Evolutionary conservation across 116 monocot genomes (phyloP).

Genomic region (Trichopus zeylanicus): DNA sequence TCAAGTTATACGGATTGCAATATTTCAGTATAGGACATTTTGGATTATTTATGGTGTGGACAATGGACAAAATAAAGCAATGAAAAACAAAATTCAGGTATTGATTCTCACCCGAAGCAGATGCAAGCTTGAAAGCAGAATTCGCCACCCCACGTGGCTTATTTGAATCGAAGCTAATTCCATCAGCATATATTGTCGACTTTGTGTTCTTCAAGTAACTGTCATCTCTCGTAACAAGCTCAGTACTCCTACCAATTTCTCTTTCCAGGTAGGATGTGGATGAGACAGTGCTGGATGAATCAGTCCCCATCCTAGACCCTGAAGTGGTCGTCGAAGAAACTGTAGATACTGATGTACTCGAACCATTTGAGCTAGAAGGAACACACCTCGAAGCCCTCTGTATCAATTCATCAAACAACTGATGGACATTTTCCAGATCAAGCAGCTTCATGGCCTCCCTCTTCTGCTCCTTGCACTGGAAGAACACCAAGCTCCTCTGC

Average conservation of each 20-base stretch:
- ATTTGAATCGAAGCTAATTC: not conserved
- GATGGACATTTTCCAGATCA: slow-evolving; percentile 34
- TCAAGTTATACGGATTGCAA: not conserved
- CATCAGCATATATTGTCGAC: no score
- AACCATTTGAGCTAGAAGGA: not conserved
- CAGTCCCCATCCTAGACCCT: not conserved
- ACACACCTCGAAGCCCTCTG: slow-evolving; percentile 20
- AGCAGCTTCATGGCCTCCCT: slow-evolving; percentile 33
- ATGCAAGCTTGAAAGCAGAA: slow-evolving; percentile 11
- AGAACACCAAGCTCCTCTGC: slow-evolving; percentile 29
- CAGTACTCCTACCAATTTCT: slow-evolving; percentile 16
- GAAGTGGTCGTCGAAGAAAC: not conserved
- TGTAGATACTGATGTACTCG: not conserved
- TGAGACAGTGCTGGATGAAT: slow-evolving; percentile 2
- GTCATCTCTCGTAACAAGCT: slow-evolving; percentile 39
- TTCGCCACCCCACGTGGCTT: no score
- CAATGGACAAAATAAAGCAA: slow-evolving; percentile 17
- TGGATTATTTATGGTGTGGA: slow-evolving; percentile 9
- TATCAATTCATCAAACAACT: slow-evolving; percentile 30
- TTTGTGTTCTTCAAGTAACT: slow-evolving; percentile 22
- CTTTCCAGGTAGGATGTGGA: slow-evolving; percentile 9
- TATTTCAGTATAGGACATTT: no score
- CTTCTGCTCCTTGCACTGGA: slow-evolving; percentile 32
- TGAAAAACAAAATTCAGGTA: not conserved
- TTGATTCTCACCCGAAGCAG: not conserved